A percentile compares a stretch with the other conserved stretches of the same genome.
Conservation (phyloP, 2,329 filamentous ascomycete species). For the Paecilomyces niveus region DNA sequence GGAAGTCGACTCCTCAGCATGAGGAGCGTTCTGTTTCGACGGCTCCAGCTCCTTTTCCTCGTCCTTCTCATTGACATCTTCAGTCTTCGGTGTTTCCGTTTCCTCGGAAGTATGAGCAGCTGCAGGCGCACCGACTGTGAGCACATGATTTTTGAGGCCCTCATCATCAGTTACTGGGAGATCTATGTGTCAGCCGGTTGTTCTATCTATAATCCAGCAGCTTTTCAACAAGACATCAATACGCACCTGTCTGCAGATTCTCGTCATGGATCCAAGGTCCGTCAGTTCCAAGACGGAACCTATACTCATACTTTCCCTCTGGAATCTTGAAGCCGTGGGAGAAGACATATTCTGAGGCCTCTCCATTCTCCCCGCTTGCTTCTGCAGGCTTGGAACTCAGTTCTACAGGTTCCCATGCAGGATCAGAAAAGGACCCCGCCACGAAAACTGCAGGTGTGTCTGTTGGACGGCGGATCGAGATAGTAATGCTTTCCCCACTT, state of each 20-base stretch:
- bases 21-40: slow-evolving; percentile 5
- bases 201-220: background rate
- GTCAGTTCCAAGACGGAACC: slow-evolving; percentile 16
- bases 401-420: slow-evolving; percentile 20
- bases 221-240: background rate
- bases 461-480: slow-evolving; percentile 19
- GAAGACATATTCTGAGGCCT: slow-evolving; percentile 15
- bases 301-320: slow-evolving; percentile 18
- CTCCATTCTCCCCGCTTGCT: slow-evolving; percentile 8
- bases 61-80: slow-evolving; percentile 7
- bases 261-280: slow-evolving; percentile 21
- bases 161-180: slow-evolving; percentile 15
- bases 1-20: slow-evolving; percentile 2
- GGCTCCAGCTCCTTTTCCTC: slow-evolving; percentile 9
- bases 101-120: background rate
- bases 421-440: slow-evolving; percentile 19
- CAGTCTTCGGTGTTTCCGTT: slow-evolving; percentile 6
- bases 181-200: background rate
- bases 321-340: slow-evolving; percentile 11
- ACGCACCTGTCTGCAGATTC: slow-evolving; percentile 18
- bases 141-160: slow-evolving; percentile 15
- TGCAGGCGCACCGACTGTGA: slow-evolving; percentile 9
- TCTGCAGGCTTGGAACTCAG: slow-evolving; percentile 15
- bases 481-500: slow-evolving; percentile 15
- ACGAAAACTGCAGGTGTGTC: slow-evolving; percentile 19